Evolutionary conservation across 108 stramenopile genomes (phyloP), one percentile per base, ranked within the genome.

Genomic region (Cyclotella choctawhatcheeana): DNA sequence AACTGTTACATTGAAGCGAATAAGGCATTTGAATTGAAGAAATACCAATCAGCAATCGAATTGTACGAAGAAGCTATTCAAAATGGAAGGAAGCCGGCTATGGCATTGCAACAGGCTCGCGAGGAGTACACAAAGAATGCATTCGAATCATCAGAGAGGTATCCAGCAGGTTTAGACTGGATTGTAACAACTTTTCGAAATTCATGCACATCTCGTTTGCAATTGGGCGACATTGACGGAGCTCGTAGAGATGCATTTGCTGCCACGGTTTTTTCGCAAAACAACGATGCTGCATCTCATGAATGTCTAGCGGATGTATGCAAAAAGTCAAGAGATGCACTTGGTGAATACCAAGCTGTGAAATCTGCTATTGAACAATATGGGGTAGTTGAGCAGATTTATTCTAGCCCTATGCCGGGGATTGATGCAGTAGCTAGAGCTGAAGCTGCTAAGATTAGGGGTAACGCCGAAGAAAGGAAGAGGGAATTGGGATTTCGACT

Each of bases 281-380:
- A 75, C 5, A 40, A 20, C 2, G 74, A 74, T 37, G 51, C 68
- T 1, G 77, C 71, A 37, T 61, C 84, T 5, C 73, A 82, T 37
- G 67, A 76, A 69, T 71, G 79, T n/a, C 48, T 87, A 35, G 81
- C 84, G 2, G 69, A 72, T 43, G 82, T 84, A 12, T 83, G 79
- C 55, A 31, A 67, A 34, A 40, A 22, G 2, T 47, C 64, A 10
- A 16, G 17, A 12, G 81, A 82, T 18, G 54, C 32, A 30, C 0
- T 64, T 31, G 81, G 82, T 47, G 86, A 87, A 58, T 31, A 71
- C 5, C 68, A 76, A 44, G 72, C 71, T 20, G 44, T 85, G 10
- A 59, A 80, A 44, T 35, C 66, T 10, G 26, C 79, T 0, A 70
- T 83, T 33, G 66, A 25, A 26, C 47, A 44, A 32, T 59, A 74